phyloP scores from a whole-genome alignment of 257 asterid species.

The Plantago major region DNA sequence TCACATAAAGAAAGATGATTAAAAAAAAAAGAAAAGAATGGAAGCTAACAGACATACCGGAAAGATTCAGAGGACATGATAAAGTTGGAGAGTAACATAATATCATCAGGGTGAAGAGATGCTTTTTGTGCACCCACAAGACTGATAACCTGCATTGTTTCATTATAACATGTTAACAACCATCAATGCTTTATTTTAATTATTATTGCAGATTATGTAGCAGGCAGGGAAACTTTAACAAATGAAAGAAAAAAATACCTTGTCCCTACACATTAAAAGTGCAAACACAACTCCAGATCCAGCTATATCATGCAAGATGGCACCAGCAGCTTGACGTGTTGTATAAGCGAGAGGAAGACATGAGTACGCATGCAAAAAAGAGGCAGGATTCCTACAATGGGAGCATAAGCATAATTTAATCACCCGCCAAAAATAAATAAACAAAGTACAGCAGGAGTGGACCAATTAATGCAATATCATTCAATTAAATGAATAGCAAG shows the following conservation, averaged over 20 bases:
- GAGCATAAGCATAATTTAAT: slow-evolving; percentile 16
- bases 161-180: slow-evolving; percentile 21
- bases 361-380: slow-evolving; percentile 93
- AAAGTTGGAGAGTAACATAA: slow-evolving; percentile 83
- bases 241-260: slow-evolving; percentile 39
- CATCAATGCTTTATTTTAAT: background rate
- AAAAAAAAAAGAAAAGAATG: background rate
- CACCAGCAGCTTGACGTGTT: slow-evolving; percentile 94
- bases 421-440: background rate
- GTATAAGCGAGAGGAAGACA: slow-evolving; percentile 85
- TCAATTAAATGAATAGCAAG: no score
- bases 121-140: slow-evolving; percentile 94
- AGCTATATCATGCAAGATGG: slow-evolving; percentile 88
- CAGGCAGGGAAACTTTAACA: no score
- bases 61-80: slow-evolving; percentile 92
- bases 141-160: slow-evolving; percentile 81
- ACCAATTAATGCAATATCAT: no score
- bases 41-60: slow-evolving; percentile 41
- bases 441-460: background rate
- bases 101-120: slow-evolving; percentile 93
- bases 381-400: slow-evolving; percentile 83
- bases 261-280: slow-evolving; percentile 88
- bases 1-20: no score
- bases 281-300: slow-evolving; percentile 90
- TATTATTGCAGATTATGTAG: background rate